These are phyloP conservation scores for Lotus japonicus DNA, from an alignment of 306 rosid genomes.

Conservation along the genomic window DNA sequence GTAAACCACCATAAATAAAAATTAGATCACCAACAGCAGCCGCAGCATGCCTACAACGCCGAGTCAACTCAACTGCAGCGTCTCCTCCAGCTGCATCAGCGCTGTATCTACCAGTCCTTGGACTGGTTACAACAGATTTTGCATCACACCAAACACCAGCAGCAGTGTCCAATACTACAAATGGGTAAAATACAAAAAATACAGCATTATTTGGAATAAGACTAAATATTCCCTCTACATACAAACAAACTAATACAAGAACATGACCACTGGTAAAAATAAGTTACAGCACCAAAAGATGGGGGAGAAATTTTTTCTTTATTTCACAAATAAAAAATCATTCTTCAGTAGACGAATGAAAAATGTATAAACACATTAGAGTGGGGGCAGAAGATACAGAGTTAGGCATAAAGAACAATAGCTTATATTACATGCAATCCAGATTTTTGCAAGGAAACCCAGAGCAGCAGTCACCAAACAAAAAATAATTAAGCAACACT, in stretches of 20 bases:
- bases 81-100: conserved; percentile 99
- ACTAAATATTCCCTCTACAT: conserved; percentile 1
- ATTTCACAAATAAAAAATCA: background rate
- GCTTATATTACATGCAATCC: conserved; percentile 3
- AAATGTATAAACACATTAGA: background rate
- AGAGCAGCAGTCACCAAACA: conserved; percentile 5
- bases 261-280: background rate
- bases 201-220: background rate
- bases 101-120: conserved; percentile 95
- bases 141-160: conserved; percentile 99
- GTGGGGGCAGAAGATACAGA: background rate
- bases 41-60: conserved; percentile 99
- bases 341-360: background rate
- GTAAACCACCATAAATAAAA: conserved; percentile 94
- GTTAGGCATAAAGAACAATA: background rate
- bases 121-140: conserved; percentile 90
- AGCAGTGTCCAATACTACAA: conserved; percentile 94
- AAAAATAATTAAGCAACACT: conserved; percentile 1
- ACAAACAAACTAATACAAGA: background rate
- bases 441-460: background rate
- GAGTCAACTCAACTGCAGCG: conserved; percentile 91
- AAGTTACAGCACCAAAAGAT: background rate
- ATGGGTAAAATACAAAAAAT: conserved; percentile 19
- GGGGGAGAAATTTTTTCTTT: background rate
- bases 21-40: conserved; percentile 97